Evolutionary conservation across 106 monocot genomes (phyloP).

Genomic region (Allium sativum): DNA sequence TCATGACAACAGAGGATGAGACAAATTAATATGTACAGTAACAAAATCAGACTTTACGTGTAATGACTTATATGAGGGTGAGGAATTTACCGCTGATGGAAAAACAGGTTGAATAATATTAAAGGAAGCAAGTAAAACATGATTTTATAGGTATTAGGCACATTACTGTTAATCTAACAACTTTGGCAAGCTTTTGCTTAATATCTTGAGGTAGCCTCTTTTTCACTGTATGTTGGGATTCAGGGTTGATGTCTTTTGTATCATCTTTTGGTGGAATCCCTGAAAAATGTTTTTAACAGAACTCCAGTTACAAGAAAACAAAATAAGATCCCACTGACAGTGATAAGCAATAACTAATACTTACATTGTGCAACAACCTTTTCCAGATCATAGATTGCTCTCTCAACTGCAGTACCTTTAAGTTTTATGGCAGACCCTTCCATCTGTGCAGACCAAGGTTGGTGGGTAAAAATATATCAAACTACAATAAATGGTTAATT

Average conservation of each 20-base stretch:
- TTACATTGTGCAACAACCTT: slow-evolving; percentile 81
- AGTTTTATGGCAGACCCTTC: slow-evolving; percentile 50
- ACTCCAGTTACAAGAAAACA: not conserved
- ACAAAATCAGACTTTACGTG: too few relatives aligned
- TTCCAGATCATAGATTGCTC: slow-evolving; percentile 85
- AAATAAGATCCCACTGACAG: not conserved
- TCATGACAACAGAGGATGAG: too few relatives aligned
- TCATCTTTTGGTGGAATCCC: slow-evolving; percentile 58
- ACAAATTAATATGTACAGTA: too few relatives aligned
- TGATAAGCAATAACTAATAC: not conserved
- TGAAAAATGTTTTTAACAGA: slow-evolving; percentile 17
- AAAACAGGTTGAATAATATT: not conserved
- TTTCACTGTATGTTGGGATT: slow-evolving; percentile 42
- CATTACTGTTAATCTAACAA: slow-evolving; percentile 87
- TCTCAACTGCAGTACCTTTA: slow-evolving; percentile 74
- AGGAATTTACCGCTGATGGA: too few relatives aligned
- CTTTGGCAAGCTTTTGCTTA: slow-evolving; percentile 93
- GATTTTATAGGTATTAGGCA: slow-evolving; percentile 3
- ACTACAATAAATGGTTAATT: too few relatives aligned
- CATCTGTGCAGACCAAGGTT: slow-evolving; percentile 5
- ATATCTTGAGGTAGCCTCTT: slow-evolving; percentile 89
- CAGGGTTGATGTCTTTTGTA: slow-evolving; percentile 46
- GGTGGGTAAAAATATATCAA: too few relatives aligned
- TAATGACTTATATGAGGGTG: too few relatives aligned
- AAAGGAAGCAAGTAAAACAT: not conserved